Conservation (phyloP, 352 stramenopile species). For the Nothophytophthora sp. region DNA sequence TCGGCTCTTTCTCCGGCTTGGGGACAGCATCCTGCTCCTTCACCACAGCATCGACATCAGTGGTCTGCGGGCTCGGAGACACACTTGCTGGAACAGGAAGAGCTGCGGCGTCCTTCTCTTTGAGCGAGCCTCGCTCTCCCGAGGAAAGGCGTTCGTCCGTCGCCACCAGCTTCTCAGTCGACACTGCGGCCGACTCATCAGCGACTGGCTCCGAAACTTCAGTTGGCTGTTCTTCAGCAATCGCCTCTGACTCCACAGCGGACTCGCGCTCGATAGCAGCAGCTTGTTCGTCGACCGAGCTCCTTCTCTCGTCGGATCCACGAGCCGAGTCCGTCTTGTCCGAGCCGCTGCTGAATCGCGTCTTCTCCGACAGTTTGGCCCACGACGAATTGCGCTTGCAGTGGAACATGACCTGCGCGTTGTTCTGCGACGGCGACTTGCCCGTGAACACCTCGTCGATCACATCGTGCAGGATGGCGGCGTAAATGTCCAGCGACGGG, state of each 20-base stretch:
- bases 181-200: slow-evolving; percentile 4
- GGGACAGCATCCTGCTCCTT: background rate
- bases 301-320: slow-evolving; percentile 37
- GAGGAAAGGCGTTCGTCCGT: slow-evolving; percentile 7
- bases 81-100: slow-evolving; percentile 9
- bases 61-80: background rate
- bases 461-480: slow-evolving; percentile 75
- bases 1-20: slow-evolving; percentile 11
- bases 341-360: slow-evolving; percentile 35
- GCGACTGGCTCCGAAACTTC: background rate
- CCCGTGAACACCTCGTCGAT: slow-evolving; percentile 72
- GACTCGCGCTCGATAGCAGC: slow-evolving; percentile 17
- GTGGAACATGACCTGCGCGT: slow-evolving; percentile 64
- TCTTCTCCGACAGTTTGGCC: slow-evolving; percentile 58
- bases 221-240: slow-evolving; percentile 7
- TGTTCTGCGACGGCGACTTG: slow-evolving; percentile 66
- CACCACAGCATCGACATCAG: background rate
- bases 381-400: slow-evolving; percentile 69
- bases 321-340: slow-evolving; percentile 32
- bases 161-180: slow-evolving; percentile 7
- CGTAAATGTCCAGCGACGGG: slow-evolving; percentile 69
- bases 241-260: slow-evolving; percentile 5
- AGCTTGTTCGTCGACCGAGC: slow-evolving; percentile 25
- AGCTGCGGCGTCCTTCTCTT: slow-evolving; percentile 8
- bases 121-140: slow-evolving; percentile 3